Base-by-base conservation (phyloP, 352 stramenopile genomes). In the Phytophthora palmivora region DNA sequence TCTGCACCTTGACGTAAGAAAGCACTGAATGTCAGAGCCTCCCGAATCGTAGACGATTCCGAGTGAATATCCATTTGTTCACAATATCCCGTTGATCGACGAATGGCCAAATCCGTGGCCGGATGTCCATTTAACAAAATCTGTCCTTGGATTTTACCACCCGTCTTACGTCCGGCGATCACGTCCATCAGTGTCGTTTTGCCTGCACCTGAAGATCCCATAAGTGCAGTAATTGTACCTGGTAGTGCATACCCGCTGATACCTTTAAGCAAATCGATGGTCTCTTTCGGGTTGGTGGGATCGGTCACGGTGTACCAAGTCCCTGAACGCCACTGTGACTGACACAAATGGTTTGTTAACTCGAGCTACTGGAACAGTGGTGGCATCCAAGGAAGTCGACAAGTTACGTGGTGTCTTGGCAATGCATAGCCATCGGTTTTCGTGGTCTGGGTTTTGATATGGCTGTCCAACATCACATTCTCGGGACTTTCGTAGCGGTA, bases 131-230 rank as follows among this genome's bases (percentile, higher is more conserved):
- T 65, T 14, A 65, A 18, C 14, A 65, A 6, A 12, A 65, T 41
- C 24, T 65, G 47, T 16, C 57, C 57, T 30, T 37, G 38, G 10
- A 59, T 12, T 16, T 59, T 52, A 14, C 57, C 57, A 24, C 48
- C 47, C 12, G 47, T 59, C 22, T 59, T 65, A 18, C 57, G 57
- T 47, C 57, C 48, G 3, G 57, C 57, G 28, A 65, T 53, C n/a
- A 65, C 57, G 6, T 65, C 47, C 48, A 65, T 52, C 8, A 65
- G 15, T n/a, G 57, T 65, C 4, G 57, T 65, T n/a, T 65, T 65
- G 12, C 57, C 57, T 12, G 57, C 57, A 6, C 57, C 57, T 15
- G 46, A 52, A n/a, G 57, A 65, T 0, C 57, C 57, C 57, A 65
- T 65, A 2, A 65, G 57, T 18, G 57, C 57, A 5, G 57, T 58